A percentile compares a stretch with the other conserved stretches of the same genome.
phyloP scores from a whole-genome alignment of 164 flowering plant genomes.

The Nymphaea thermarum region DNA sequence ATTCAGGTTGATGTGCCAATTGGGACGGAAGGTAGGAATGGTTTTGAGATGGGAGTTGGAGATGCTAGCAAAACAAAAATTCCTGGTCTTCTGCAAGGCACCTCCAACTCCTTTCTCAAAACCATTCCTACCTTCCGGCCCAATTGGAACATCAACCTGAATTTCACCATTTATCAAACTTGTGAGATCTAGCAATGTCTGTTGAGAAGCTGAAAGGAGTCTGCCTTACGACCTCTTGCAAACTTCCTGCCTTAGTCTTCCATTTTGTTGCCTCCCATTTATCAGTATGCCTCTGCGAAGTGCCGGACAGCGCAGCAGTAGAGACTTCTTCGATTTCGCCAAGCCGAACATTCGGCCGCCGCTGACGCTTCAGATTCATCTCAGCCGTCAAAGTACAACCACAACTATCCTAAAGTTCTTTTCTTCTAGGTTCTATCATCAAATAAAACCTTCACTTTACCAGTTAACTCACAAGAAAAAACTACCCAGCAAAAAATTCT shows the following conservation, averaged over 20 bases:
- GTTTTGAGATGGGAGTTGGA: constrained; percentile 3
- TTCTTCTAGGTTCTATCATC: background rate
- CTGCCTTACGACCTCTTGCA: constrained; percentile 4
- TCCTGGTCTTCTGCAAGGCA: too few relatives aligned
- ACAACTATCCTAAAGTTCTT: background rate
- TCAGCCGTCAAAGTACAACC: background rate
- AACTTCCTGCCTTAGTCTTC: constrained; percentile 7
- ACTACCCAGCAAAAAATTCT: background rate
- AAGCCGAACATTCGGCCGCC: constrained; percentile 47
- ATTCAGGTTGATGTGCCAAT: constrained; percentile 8
- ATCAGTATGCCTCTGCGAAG: constrained; percentile 10
- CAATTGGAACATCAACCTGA: constrained; percentile 7
- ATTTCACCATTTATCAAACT: constrained; percentile 11
- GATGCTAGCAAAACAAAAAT: too few relatives aligned
- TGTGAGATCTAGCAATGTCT: constrained; percentile 3
- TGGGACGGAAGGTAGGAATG: constrained; percentile 22
- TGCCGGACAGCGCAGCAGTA: constrained; percentile 22
- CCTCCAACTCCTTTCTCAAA: constrained; percentile 2
- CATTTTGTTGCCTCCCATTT: constrained; percentile 10
- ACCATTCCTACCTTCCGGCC: constrained; percentile 20
- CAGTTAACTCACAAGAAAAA: background rate
- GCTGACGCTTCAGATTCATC: constrained; percentile 33
- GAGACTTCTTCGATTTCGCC: constrained; percentile 38
- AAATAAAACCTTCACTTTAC: background rate
- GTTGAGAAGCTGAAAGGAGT: constrained; percentile 7